Base-by-base conservation (phyloP, 1,284 basidiomycete genomes). In the Termitomyces sp. region DNA sequence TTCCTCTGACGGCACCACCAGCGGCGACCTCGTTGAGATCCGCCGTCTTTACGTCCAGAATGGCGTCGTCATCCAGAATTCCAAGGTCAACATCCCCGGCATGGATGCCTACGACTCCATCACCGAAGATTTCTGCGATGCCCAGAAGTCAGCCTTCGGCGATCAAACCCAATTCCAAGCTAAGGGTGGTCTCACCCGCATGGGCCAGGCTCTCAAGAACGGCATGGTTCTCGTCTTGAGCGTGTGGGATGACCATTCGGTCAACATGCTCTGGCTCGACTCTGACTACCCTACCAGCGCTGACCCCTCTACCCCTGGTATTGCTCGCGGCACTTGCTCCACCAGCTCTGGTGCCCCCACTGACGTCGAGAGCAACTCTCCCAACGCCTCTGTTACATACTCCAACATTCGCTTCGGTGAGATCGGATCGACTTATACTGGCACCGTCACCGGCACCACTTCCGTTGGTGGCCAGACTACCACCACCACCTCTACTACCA, bases 251-350 rank as follows among this genome's bases (percentile, higher is more conserved):
- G 81, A 83, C 70, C 70, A 81, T 59, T 69, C 69, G 33, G 79
- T 72, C 54, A 67, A 76, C 63, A 82, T 83, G 80, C 73, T 81
- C 64, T 82, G 81, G 81, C 76, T 83, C 66, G 81, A 83, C 69
- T 72, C 69, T 61, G 69, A 71, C 70, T 82, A 81, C 70, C 81
- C 81, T 50, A 70, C 71, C 55, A 63, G 64, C 62, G 67, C 66
- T 19, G 61, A 69, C 61, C 63, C 76, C 19, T 69, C 70, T 51
- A 54, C 58, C 39, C 76, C 80, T 50, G 81, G 80, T 66, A 69
- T 79, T 52, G 68, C 74, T 53, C 78, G 81, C 65, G 81, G 81
- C 53, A 71, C 75, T 17, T 83, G 82, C 68, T 55, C 78, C 3
- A 75, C 77, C 40, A 69, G 65, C 19, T 77, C 75, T 41, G 81